A percentile compares a stretch with the other conserved stretches of the same genome.
phyloP scores from a whole-genome alignment of 306 rosid genomes.

The Psophocarpus tetragonolobus region DNA sequence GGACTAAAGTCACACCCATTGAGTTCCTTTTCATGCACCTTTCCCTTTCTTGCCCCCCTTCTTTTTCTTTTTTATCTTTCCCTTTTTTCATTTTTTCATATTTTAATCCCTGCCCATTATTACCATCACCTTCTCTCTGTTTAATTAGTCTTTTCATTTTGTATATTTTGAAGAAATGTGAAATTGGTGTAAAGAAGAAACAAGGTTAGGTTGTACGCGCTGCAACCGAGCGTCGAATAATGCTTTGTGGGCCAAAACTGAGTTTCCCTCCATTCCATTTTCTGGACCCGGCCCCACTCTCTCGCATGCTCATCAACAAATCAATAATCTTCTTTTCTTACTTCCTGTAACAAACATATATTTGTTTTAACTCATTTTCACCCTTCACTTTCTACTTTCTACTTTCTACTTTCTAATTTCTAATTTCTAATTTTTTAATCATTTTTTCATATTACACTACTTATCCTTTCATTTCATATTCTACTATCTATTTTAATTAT shows the following conservation, averaged over 20 bases:
- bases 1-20: constrained; percentile 33
- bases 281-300: constrained; percentile 31
- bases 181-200: constrained; percentile 6
- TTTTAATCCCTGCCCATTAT: constrained; percentile 11
- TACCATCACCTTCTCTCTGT: constrained; percentile 10
- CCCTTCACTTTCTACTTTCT: too few species aligned
- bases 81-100: constrained; percentile 15
- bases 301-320: constrained; percentile 31
- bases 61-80: constrained; percentile 38
- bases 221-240: background rate
- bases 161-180: too few species aligned
- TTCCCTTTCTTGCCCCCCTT: constrained; percentile 48
- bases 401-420: too few species aligned
- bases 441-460: too few species aligned
- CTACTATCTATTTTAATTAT: too few species aligned
- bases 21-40: constrained; percentile 42
- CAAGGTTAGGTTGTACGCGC: constrained; percentile 42
- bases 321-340: background rate
- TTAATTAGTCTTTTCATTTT: too few species aligned
- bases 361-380: too few species aligned
- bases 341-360: too few species aligned
- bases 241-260: constrained; percentile 33
- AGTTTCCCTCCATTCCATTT: constrained; percentile 44
- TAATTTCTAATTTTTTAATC: too few species aligned
- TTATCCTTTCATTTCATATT: too few species aligned